Percentiles rank a stretch among this genome's conserved stretches.
Evolutionary conservation across 768 basidiomycete genomes (phyloP).

Genomic region (Lentinula aciculospora): DNA sequence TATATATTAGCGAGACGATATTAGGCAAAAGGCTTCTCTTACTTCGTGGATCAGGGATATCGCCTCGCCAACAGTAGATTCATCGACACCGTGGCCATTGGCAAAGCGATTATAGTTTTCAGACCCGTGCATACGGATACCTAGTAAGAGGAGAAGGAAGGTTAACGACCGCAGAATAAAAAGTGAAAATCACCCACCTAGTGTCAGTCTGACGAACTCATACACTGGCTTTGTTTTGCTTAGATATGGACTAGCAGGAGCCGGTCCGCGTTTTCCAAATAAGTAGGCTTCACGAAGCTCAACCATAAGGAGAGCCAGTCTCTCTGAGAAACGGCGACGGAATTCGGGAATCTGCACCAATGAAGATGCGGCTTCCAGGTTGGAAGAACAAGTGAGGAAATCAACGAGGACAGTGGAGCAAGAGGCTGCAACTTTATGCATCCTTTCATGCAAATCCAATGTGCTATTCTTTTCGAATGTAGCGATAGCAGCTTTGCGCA

Average conservation of each 20-base stretch:
- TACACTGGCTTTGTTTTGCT: constrained; percentile 69
- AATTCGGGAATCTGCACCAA: constrained; percentile 39
- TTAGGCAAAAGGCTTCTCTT: background rate
- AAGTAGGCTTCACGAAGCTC: constrained; percentile 51
- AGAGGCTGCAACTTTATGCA: constrained; percentile 65
- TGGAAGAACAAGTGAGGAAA: constrained; percentile 38
- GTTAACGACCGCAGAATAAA: background rate
- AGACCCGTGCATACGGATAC: constrained; percentile 58
- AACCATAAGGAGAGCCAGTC: constrained; percentile 40
- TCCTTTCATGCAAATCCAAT: constrained; percentile 66
- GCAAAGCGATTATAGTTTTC: constrained; percentile 62
- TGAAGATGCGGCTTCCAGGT: constrained; percentile 23
- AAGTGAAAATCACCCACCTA: constrained; percentile 37
- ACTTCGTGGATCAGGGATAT: constrained; percentile 73
- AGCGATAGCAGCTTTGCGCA: background rate
- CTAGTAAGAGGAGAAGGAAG: constrained; percentile 23
- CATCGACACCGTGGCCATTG: constrained; percentile 61
- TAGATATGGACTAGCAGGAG: constrained; percentile 65
- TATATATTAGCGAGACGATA: background rate
- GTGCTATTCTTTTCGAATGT: constrained; percentile 60
- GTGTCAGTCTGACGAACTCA: constrained; percentile 63
- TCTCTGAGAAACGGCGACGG: constrained; percentile 46
- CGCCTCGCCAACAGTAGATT: constrained; percentile 64
- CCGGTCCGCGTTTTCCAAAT: constrained; percentile 47
- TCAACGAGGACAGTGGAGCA: constrained; percentile 61